A percentile compares a stretch with the other conserved stretches of the same genome.
Evolutionary conservation across 805 yeast genomes (phyloP).

Genomic region (Kodamaea sagamina): DNA sequence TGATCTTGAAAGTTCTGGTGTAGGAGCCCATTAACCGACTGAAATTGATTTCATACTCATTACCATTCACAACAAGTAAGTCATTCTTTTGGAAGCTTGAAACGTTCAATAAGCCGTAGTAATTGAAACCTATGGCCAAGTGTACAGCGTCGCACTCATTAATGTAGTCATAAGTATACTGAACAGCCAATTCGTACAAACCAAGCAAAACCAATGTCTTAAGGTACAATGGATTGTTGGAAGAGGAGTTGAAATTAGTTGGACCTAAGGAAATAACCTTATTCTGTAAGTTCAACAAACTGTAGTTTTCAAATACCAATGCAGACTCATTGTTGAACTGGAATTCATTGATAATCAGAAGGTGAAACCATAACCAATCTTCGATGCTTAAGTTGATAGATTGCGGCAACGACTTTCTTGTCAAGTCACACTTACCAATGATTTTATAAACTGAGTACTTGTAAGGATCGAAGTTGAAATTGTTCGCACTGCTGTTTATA

Average conservation of each 20-base stretch:
- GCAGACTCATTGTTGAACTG: constrained; percentile 35
- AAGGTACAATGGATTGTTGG: constrained; percentile 68
- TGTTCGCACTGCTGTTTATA: constrained; percentile 21
- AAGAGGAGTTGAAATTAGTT: constrained; percentile 63
- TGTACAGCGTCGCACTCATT: constrained; percentile 89
- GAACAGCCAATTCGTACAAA: constrained; percentile 76
- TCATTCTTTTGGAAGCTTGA: constrained; percentile 36
- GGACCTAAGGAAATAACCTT: constrained; percentile 72
- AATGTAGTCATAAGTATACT: constrained; percentile 54
- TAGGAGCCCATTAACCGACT: constrained; percentile 75
- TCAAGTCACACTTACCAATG: constrained; percentile 83
- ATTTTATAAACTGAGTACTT: constrained; percentile 88
- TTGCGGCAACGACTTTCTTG: constrained; percentile 66
- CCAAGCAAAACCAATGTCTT: constrained; percentile 77
- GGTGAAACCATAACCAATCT: constrained; percentile 97
- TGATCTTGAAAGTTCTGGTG: constrained; percentile 76
- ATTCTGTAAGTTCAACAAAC: constrained; percentile 71
- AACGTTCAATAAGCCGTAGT: constrained; percentile 66
- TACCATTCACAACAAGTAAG: constrained; percentile 35
- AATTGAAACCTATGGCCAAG: constrained; percentile 76
- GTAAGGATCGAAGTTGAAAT: constrained; percentile 69
- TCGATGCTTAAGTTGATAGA: constrained; percentile 75
- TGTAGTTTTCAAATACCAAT: constrained; percentile 69
- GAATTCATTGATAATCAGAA: constrained; percentile 66
- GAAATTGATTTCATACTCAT: constrained; percentile 45